These are phyloP conservation scores for Datura wrightii DNA, from an alignment of 257 asterid genomes.

Conservation along the genomic window DNA sequence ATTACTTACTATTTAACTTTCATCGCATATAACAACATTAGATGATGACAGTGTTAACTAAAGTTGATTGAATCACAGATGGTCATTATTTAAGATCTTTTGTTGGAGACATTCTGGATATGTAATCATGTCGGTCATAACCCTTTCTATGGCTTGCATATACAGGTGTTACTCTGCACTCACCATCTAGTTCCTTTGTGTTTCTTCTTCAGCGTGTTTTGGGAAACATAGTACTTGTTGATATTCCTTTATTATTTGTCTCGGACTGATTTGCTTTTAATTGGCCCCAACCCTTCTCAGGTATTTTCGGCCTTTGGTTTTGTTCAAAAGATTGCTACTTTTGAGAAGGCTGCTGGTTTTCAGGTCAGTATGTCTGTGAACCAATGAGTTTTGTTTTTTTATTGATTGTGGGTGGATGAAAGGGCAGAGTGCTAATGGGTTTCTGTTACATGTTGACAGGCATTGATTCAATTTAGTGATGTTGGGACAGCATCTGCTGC, in stretches of 20 bases:
- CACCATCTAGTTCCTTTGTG: conserved; percentile 34
- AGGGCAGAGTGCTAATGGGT: conserved; percentile 33
- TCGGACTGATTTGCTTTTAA: conserved; percentile 28
- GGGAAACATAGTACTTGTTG: conserved; percentile 14
- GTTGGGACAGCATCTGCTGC: conserved; percentile 76
- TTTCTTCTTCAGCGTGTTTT: conserved; percentile 30
- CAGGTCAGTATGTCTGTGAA: conserved; percentile 53
- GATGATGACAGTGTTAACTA: conserved; percentile 53
- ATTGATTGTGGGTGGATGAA: not conserved
- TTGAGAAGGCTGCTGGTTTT: conserved; percentile 90
- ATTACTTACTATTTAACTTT: conserved; percentile 32
- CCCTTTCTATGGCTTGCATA: conserved; percentile 62
- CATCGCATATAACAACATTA: conserved; percentile 37
- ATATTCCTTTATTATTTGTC: not conserved
- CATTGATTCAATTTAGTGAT: conserved; percentile 78
- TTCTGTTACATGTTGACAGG: conserved; percentile 51
- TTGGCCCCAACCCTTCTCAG: conserved; percentile 42
- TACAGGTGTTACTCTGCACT: conserved; percentile 72
- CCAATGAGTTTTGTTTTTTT: not conserved
- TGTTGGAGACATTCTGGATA: conserved; percentile 72
- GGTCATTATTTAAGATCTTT: conserved; percentile 59
- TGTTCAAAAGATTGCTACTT: conserved; percentile 88
- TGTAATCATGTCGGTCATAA: conserved; percentile 58
- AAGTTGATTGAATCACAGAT: conserved; percentile 65
- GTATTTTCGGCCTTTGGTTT: conserved; percentile 90